Evolutionary conservation across 2,329 filamentous ascomycete genomes (phyloP), one percentile per base, ranked within the genome.

Genomic region (Calonectria hongkongensis): DNA sequence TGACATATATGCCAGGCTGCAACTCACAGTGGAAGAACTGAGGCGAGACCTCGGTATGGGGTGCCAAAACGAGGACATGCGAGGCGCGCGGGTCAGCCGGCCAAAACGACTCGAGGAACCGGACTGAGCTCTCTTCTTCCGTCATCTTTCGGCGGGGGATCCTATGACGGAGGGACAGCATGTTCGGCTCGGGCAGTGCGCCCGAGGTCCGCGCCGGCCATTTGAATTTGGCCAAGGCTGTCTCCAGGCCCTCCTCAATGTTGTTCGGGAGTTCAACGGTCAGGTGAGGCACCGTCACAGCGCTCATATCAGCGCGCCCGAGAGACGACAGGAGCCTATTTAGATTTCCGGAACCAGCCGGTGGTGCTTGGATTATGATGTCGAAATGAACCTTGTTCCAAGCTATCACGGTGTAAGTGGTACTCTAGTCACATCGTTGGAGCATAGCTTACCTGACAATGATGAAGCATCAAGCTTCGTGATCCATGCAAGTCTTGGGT

Each of bases 101-200:
- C 88, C 95, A 98, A 82, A 98, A 98, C 0, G 94, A 94, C 85
- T 98, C 96, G 6, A 98, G 85, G 71, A 96, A 94, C 28, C 93
- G 92, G 18, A 93, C 87, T 0, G 95, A 92, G 69, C 93, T 92
- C 77, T 96, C 93, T 75, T 94, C 91, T 51, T 94, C 88, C 7
- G 88, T 91, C 74, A 93, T 80, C 58, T 86, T 87, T 60, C 89
- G 86, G 45, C 87, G 87, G 13, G 90, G 86, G 51, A 98, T 92
- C 36, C 95, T 93, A 74, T 94, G 95, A 30, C 94, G 92, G 21
- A 98, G 85, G 0, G 92, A 93, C 18, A 98, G 84, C 81, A 88
- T 87, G 63, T 86, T 88, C n/a, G 85, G 83, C 73, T 84, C 84
- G 27, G 82, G 86, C 63, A 84, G 81, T n/a, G 83, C 82, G 7